A percentile compares a stretch with the other conserved stretches of the same genome.
These are phyloP conservation scores for Ormosia emarginata DNA, from an alignment of 306 rosid genomes.

Conservation along the genomic window DNA sequence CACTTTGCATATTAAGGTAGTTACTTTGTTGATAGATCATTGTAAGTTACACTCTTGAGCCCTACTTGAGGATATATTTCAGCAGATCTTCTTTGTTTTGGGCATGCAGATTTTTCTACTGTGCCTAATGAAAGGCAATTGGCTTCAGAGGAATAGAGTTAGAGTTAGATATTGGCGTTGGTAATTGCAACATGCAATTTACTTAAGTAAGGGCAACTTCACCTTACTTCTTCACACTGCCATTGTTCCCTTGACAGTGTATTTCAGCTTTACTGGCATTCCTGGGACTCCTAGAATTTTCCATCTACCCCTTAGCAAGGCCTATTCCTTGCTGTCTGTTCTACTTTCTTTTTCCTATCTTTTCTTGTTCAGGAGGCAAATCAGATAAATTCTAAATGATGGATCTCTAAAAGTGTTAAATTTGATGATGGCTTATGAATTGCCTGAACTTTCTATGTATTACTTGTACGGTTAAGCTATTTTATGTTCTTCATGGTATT, in stretches of 20 bases:
- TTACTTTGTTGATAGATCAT: slow-evolving; percentile 10
- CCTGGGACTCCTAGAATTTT: neutral
- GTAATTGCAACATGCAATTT: slow-evolving; percentile 3
- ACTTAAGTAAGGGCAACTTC: slow-evolving; percentile 11
- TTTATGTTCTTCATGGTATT: neutral
- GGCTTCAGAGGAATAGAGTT: slow-evolving; percentile 24
- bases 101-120: slow-evolving; percentile 43
- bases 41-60: slow-evolving; percentile 12
- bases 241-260: slow-evolving; percentile 2
- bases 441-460: neutral
- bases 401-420: slow-evolving; percentile 2
- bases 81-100: slow-evolving; percentile 36
- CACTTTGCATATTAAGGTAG: slow-evolving; percentile 44
- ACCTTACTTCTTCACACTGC: slow-evolving; percentile 14
- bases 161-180: slow-evolving; percentile 26
- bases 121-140: slow-evolving; percentile 34
- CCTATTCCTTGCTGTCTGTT: neutral
- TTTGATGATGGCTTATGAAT: neutral
- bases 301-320: slow-evolving; percentile 10
- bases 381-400: neutral
- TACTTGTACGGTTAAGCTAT: neutral
- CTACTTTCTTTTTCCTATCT: neutral
- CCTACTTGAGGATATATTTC: slow-evolving; percentile 20
- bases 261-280: neutral
- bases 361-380: slow-evolving; percentile 7